phyloP scores from a whole-genome alignment of 768 basidiomycete genomes.

The Leccinum subtestaceum region DNA sequence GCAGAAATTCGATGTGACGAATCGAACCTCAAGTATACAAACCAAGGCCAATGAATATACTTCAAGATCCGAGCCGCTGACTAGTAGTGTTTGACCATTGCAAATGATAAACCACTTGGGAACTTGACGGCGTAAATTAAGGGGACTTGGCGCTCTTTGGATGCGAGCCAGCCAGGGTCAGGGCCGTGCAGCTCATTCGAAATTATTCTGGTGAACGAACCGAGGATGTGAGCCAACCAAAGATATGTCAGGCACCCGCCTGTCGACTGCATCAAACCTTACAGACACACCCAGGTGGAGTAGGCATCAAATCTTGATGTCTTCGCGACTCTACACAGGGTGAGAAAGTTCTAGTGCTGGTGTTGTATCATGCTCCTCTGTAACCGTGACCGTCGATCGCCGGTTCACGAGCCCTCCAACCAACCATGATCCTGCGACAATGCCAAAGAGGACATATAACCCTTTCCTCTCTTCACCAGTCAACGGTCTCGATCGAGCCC shows the following conservation, averaged over 20 bases:
- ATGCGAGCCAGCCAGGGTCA: neutral
- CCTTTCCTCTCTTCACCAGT: constrained; percentile 47
- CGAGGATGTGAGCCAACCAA: neutral
- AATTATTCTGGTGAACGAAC: neutral
- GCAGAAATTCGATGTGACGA: neutral
- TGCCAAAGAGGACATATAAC: constrained; percentile 45
- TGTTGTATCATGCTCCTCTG: constrained; percentile 9
- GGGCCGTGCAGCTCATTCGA: neutral
- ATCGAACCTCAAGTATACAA: neutral
- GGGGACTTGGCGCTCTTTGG: neutral
- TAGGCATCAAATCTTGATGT: neutral
- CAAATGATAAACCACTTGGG: neutral
- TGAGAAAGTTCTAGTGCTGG: constrained; percentile 15
- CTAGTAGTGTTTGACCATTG: constrained; percentile 1
- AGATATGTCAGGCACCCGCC: neutral
- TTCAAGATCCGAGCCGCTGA: neutral
- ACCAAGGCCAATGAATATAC: neutral
- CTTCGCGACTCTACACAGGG: constrained; percentile 3
- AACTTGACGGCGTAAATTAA: neutral
- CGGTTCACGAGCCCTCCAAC: constrained; percentile 36
- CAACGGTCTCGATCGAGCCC: constrained; percentile 32
- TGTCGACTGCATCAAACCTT: neutral
- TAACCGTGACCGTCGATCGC: neutral
- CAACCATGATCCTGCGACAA: constrained; percentile 49
- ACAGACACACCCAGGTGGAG: neutral